Conservation (phyloP, 2,329 filamentous ascomycete species). For the Penicillium sp. region DNA sequence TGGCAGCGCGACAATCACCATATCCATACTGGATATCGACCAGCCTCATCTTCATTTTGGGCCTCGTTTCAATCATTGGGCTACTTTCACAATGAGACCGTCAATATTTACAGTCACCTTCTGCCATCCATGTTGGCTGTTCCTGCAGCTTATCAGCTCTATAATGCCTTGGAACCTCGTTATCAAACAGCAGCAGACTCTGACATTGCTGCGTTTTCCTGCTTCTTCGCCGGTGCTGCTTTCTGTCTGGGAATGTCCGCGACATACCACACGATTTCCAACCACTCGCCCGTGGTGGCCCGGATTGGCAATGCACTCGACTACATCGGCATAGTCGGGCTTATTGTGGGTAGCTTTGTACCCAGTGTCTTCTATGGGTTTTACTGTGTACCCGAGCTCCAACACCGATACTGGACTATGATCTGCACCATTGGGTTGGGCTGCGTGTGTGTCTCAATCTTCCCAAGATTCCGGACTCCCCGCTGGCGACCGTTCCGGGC, state of each 20-base stretch:
- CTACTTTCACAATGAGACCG: constrained; percentile 67
- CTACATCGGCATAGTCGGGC: constrained; percentile 86
- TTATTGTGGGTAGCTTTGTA: constrained; percentile 90
- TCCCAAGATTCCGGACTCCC: constrained; percentile 81
- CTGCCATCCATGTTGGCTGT: constrained; percentile 64
- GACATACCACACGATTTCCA: constrained; percentile 79
- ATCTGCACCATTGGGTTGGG: constrained; percentile 75
- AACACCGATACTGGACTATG: constrained; percentile 72
- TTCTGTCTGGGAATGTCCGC: constrained; percentile 77
- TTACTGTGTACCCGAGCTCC: constrained; percentile 65
- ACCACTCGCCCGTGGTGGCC: constrained; percentile 76
- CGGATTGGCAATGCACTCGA: constrained; percentile 90
- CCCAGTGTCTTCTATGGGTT: constrained; percentile 87
- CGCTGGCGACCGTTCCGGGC: constrained; percentile 82
- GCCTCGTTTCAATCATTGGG: constrained; percentile 58
- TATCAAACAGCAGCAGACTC: constrained; percentile 61
- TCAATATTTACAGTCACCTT: constrained; percentile 72
- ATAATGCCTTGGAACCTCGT: constrained; percentile 60
- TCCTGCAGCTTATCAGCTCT: constrained; percentile 53
- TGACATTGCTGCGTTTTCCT: constrained; percentile 72
- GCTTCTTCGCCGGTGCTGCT: constrained; percentile 75
- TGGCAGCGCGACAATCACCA: constrained; percentile 67
- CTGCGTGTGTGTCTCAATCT: constrained; percentile 73
- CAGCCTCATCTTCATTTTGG: constrained; percentile 60
- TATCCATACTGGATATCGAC: constrained; percentile 66